phyloP scores from a whole-genome alignment of 192 early-diverging fungal species.

The Borealophlyctis nickersoniae region DNA sequence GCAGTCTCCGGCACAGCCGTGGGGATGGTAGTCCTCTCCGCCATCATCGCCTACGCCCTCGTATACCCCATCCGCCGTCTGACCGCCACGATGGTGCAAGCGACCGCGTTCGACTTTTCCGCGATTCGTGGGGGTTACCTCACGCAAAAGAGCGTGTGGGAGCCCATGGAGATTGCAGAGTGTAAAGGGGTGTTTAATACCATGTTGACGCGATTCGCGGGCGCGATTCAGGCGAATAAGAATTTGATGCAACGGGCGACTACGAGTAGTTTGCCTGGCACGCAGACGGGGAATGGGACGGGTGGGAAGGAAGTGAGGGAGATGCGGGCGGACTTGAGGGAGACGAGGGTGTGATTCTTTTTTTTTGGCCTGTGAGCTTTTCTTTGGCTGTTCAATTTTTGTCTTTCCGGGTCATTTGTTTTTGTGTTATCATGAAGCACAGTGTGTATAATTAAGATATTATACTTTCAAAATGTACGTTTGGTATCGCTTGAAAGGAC shows the following conservation, averaged over 20 bases:
- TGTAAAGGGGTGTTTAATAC: slow-evolving; percentile 12
- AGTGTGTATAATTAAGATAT: no score
- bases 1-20: background rate
- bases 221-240: slow-evolving; percentile 17
- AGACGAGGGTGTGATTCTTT: no score
- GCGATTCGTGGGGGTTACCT: slow-evolving; percentile 8
- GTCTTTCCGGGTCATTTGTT: no score
- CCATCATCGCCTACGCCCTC: slow-evolving; percentile 3
- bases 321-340: no score
- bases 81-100: slow-evolving; percentile 4
- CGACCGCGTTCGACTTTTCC: slow-evolving; percentile 12
- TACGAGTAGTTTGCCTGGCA: background rate
- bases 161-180: slow-evolving; percentile 7
- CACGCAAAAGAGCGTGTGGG: background rate
- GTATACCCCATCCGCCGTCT: slow-evolving; percentile 9
- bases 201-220: slow-evolving; percentile 18
- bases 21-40: background rate
- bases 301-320: no score
- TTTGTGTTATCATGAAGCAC: no score
- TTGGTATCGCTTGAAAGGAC: no score
- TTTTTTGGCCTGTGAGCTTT: no score
- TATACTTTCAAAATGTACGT: no score
- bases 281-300: no score
- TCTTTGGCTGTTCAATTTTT: no score
- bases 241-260: background rate